Percentiles rank a stretch among this genome's conserved stretches.
phyloP scores from a whole-genome alignment of 768 basidiomycete species.

The Coprinellus micaceus region DNA sequence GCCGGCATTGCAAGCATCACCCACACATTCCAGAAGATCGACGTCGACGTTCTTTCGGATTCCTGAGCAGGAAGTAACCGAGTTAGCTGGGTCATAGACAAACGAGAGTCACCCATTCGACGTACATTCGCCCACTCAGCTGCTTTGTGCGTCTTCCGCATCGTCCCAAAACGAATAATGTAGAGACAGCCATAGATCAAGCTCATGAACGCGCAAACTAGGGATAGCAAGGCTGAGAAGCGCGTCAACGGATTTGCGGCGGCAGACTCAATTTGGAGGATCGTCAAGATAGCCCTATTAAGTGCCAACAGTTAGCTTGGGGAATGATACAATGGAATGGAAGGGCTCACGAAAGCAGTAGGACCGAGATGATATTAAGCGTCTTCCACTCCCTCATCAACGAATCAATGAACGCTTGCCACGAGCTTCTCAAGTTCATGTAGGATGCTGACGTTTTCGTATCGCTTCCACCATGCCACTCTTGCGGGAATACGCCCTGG shows the following conservation, averaged over 20 bases:
- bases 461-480: slow-evolving; percentile 1
- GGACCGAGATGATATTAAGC: slow-evolving; percentile 25
- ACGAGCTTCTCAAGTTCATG: slow-evolving; percentile 17
- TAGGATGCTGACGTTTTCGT: slow-evolving; percentile 15
- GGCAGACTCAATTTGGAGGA: slow-evolving; percentile 35
- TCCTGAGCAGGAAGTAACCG: slow-evolving; percentile 33
- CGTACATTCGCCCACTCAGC: slow-evolving; percentile 56
- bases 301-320: slow-evolving; percentile 26
- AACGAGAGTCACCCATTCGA: background rate
- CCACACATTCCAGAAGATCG: slow-evolving; percentile 57
- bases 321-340: slow-evolving; percentile 30
- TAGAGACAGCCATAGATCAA: slow-evolving; percentile 59
- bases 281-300: slow-evolving; percentile 27
- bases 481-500: slow-evolving; percentile 1
- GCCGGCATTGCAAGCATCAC: slow-evolving; percentile 58
- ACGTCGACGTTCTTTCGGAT: slow-evolving; percentile 32
- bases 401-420: slow-evolving; percentile 27
- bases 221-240: slow-evolving; percentile 51
- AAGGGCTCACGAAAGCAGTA: slow-evolving; percentile 24
- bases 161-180: slow-evolving; percentile 59
- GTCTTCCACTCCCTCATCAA: slow-evolving; percentile 29
- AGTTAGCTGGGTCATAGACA: background rate
- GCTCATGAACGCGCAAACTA: slow-evolving; percentile 57
- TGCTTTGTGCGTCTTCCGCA: slow-evolving; percentile 59
- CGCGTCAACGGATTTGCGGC: slow-evolving; percentile 49